Evolutionary conservation across 2,329 filamentous ascomycete species (phyloP).

Genomic region (Penicillium sp.): DNA sequence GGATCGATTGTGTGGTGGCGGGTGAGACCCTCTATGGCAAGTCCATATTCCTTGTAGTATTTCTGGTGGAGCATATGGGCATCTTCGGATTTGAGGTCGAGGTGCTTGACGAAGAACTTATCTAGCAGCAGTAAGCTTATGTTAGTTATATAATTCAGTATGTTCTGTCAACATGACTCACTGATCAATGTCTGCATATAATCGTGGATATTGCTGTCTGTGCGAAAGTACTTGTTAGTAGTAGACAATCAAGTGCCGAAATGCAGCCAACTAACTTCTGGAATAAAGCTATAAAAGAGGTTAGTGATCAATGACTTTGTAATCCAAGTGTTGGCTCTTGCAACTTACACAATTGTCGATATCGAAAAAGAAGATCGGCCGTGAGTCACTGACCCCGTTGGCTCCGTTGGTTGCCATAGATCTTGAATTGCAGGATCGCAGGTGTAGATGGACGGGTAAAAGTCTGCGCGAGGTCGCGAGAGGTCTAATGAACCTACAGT

Average conservation of each 20-base stretch:
- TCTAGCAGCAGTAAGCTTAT: constrained; percentile 37
- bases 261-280: constrained; percentile 55
- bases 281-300: constrained; percentile 63
- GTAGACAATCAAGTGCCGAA: neutral
- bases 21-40: constrained; percentile 94
- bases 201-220: constrained; percentile 76
- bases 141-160: neutral
- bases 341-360: constrained; percentile 86
- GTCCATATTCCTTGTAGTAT: constrained; percentile 93
- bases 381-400: constrained; percentile 30
- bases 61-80: constrained; percentile 81
- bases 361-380: constrained; percentile 72
- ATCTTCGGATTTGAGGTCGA: constrained; percentile 69
- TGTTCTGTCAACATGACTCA: constrained; percentile 25
- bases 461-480: neutral
- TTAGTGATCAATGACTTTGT: neutral
- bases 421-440: constrained; percentile 12
- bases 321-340: neutral
- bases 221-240: constrained; percentile 14
- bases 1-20: constrained; percentile 93
- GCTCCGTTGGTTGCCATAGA: constrained; percentile 25
- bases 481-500: constrained; percentile 7
- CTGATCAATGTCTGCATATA: constrained; percentile 80
- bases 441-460: neutral
- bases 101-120: constrained; percentile 62